A percentile compares a stretch with the other conserved stretches of the same genome.
phyloP scores from a whole-genome alignment of 169 alveolate genomes.

The Plasmodium knowlesi region DNA sequence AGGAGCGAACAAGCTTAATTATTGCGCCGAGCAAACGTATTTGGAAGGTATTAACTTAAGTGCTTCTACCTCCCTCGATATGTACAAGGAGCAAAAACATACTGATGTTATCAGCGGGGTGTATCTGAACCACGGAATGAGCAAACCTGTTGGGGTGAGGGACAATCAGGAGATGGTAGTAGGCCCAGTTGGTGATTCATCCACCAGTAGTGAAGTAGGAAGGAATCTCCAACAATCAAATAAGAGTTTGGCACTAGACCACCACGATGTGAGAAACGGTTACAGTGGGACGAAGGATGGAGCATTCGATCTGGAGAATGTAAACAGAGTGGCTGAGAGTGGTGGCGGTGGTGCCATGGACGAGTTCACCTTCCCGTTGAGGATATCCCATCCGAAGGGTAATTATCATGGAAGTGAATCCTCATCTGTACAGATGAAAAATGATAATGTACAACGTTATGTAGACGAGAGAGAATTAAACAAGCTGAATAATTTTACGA shows the following conservation, averaged over 20 bases:
- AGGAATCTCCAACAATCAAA: no score
- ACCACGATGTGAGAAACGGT: neutral
- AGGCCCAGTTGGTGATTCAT: neutral
- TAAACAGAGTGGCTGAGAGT: neutral
- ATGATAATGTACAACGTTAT: neutral
- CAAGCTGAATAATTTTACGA: neutral
- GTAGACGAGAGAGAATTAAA: neutral
- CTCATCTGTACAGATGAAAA: neutral
- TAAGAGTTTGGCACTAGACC: neutral
- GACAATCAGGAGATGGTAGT: neutral
- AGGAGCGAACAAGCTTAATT: neutral
- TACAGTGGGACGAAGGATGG: neutral
- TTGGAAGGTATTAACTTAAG: neutral
- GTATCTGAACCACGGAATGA: neutral
- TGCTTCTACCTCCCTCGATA: neutral
- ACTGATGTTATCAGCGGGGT: neutral
- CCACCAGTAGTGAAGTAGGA: neutral
- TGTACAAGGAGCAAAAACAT: neutral
- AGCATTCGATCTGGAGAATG: neutral
- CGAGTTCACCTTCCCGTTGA: neutral
- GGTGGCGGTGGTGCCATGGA: neutral
- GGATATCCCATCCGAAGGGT: neutral
- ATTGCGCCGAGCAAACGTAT: neutral
- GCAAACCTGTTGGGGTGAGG: neutral
- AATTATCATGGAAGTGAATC: neutral